Evolutionary conservation across 352 stramenopile genomes (phyloP).

Genomic region (Globisporangium emineosum): DNA sequence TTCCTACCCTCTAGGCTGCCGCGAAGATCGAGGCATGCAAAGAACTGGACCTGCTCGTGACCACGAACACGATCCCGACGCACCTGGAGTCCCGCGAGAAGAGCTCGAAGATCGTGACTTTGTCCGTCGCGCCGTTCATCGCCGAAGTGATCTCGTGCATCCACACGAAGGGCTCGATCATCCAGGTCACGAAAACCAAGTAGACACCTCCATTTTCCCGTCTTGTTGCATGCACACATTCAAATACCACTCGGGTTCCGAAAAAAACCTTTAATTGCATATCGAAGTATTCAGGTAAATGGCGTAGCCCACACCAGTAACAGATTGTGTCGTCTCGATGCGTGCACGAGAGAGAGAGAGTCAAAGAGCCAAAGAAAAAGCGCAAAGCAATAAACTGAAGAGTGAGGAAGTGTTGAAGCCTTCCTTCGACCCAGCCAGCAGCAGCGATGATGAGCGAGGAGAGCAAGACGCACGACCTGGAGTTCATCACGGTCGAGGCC

Average conservation of each 20-base stretch:
- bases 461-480: constrained; percentile 63
- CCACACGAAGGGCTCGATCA: constrained; percentile 84
- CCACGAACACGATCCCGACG: constrained; percentile 81
- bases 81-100: constrained; percentile 28
- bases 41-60: constrained; percentile 81
- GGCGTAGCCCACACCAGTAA: neutral
- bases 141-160: constrained; percentile 88
- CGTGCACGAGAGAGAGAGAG: neutral
- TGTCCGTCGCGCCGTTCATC: constrained; percentile 85
- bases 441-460: constrained; percentile 54
- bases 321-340: neutral
- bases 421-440: no score
- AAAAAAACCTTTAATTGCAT: neutral
- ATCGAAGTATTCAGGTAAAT: neutral
- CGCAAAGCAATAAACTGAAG: neutral
- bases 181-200: constrained; percentile 79
- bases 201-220: constrained; percentile 20
- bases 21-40: constrained; percentile 59
- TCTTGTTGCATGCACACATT: neutral
- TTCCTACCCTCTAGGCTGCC: no score
- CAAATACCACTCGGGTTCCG: neutral
- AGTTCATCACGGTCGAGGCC: constrained; percentile 76
- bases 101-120: constrained; percentile 76
- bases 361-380: neutral
- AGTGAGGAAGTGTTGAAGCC: neutral